Base-by-base conservation (phyloP, 768 basidiomycete genomes). In the Rhodotorula toruloides region DNA sequence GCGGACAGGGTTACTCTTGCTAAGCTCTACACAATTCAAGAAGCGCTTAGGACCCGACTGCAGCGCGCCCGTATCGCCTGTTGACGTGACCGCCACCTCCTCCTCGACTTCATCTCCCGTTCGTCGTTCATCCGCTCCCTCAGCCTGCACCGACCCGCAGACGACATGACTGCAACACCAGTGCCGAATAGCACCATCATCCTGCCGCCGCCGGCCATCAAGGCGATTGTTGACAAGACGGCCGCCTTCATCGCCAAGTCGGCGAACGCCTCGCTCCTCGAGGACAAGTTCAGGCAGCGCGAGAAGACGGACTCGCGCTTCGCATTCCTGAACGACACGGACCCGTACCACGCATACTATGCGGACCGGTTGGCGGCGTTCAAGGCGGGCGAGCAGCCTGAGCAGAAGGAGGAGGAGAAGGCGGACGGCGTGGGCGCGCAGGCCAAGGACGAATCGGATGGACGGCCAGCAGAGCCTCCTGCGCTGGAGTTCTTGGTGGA, bases 301-400 rank as follows among this genome's bases (percentile, higher is more conserved):
- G 93, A 93, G 79, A 90, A 91, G 79, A 84, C 86, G 71, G 94
- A 98, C 81, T 91, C 92, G 63, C 94, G 96, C 80, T 99, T 98
- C 83, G 91, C 94, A 63, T 99, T 99, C 82, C 84, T 99, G 78
- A 94, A 94, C 81, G 87, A 90, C 68, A 85, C 85, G 54, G 96
- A 99, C 82, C 91, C 96, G 71, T 99, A 96, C 81, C 91, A 98
- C 86, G 90, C 90, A 67, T 98, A 99, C 80, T 99, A 99, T 77
- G 86, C 89, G 76, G 85, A 93, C 81, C 86, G 88, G 76, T 85
- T 94, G 80, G 90, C 91, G 54, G 86, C 85, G 76, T 84, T 91
- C 68, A 80, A 84, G 58, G 84, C 84, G 12, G 91, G 91, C 27
- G 75, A 80, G 67, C 78, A 77, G 61, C 76, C 71, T 1, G 78